Evolutionary conservation across 2,329 filamentous ascomycete genomes (phyloP), one percentile per base, ranked within the genome.

Genomic region (Pseudogymnoascus sp.): DNA sequence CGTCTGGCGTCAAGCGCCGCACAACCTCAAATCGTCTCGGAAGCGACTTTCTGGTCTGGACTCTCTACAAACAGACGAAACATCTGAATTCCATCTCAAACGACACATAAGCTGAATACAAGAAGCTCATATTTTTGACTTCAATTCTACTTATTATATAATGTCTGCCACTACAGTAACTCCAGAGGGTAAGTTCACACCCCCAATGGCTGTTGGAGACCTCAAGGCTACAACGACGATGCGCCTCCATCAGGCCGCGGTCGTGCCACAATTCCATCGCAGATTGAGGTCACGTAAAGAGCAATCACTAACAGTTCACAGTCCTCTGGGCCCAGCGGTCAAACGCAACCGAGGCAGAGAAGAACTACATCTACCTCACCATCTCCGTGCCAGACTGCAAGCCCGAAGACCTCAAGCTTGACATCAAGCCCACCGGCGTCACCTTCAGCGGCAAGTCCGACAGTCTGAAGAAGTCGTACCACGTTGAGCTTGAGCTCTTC

Each of bases 261-360:
- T 43, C 46, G 28, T 26, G 14, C 56, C 41, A 16, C 50, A 22
- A 43, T 31, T 14, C 22, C 22, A 37, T 31, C 50, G 19, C 50
- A 60, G 22, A 61, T 63, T 56, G 46, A 38, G 19, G 24, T 19
- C 26, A 53, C 43, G 12, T 33, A 7, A 22, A 24, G 26, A 53
- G n/a, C 61, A 12, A 19, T 11, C 11, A 24, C 35, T 38, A 56
- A 53, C 46, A 53, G 8, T 40, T 4, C 43, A 64, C 73, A 98
- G 95, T 99, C 72, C 89, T 92, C 78, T 99, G 95, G 95, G 93
- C 95, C 69, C 95, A 99, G 83, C 93, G 95, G 82, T 98, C 93
- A 56, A 95, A 88, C 74, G 81, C 78, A 71, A 81, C 82, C 70
- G 93, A 97, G 62, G 76, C 89, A 63, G 84, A 88, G 76, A 96